Evolutionary conservation across 2,329 filamentous ascomycete genomes (phyloP).

Genomic region (Cordyceps tenuipes): DNA sequence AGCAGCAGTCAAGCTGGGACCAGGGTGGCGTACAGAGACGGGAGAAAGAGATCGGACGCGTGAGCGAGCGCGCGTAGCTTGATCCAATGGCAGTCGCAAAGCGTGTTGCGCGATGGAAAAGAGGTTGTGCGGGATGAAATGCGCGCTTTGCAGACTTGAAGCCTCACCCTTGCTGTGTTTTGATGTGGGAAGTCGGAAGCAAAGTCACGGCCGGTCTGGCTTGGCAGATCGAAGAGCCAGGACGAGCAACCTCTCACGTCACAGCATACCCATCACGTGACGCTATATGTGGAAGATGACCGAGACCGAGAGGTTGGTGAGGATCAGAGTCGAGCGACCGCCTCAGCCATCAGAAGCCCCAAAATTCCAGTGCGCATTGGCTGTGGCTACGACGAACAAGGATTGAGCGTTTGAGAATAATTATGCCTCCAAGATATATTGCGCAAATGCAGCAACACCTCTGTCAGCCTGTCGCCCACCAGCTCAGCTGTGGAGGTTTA

Average conservation of each 20-base stretch:
- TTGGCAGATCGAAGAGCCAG: conserved; percentile 6
- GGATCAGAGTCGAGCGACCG: conserved; percentile 3
- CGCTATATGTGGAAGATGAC: conserved; percentile 7
- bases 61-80: conserved; percentile 8
- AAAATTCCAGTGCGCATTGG: background rate
- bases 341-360: background rate
- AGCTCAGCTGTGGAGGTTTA: conserved; percentile 4
- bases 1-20: conserved; percentile 10
- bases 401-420: background rate
- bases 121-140: conserved; percentile 9
- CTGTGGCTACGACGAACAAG: background rate
- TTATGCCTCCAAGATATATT: background rate
- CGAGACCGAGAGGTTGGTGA: conserved; percentile 9
- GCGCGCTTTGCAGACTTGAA: conserved; percentile 7
- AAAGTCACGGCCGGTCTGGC: conserved; percentile 9
- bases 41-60: conserved; percentile 11
- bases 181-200: conserved; percentile 11
- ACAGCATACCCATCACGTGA: conserved; percentile 13
- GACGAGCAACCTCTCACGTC: conserved; percentile 12
- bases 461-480: background rate
- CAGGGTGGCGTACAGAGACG: conserved; percentile 6
- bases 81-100: conserved; percentile 13
- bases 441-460: background rate
- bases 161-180: conserved; percentile 8
- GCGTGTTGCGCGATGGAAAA: conserved; percentile 9